Evolutionary conservation across 164 flowering plant species (phyloP), one percentile per base, ranked within the genome.

Genomic region (Vitis amurensis): DNA sequence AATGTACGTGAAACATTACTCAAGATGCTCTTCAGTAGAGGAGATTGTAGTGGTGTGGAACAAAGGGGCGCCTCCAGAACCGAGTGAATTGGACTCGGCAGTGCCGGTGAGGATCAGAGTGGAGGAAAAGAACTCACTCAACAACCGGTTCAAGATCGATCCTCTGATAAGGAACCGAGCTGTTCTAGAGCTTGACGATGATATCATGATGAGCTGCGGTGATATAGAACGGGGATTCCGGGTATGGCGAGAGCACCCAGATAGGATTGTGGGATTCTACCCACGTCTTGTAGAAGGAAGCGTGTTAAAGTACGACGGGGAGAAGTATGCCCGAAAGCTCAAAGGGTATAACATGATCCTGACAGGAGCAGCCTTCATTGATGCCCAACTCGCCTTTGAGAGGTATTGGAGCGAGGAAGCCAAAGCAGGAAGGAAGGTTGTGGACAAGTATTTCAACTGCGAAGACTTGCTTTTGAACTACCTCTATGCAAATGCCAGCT

Each of bases 11-110:
- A 90, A 87, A 69, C 99, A 92, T 77, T 94, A 94, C 81, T 94
- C 99, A 0, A 83, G 93, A 75, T 94, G 99, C 68, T 75, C 97
- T 8, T 94, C 99, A 0, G 98, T 94, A 55, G 77, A 81, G 68
- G 99, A 94, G 74, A 94, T 94, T 50, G 93, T 94, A 16, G 94
- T 94, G 31, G 88, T 92, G 16, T 94, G 99, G 97, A 92, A 94
- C 90, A 89, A 89, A 78, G 99, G 99, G 16, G 62, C 44, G 12
- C 94, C 91, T 49, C 96, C 98, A 1, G 61, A 78, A 5, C 19
- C 61, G 47, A 78, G 81, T 49, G 94, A 90, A 16, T 80, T 94
- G 16, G 97, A 94, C 73, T 88, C 99, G 0, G 90, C 81, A 2
- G 98, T 91, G 37, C 97, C 99, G 0, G 84, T 94, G 9, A 82